Conservation (phyloP, 495 filamentous ascomycete species). For the Podospora conica region DNA sequence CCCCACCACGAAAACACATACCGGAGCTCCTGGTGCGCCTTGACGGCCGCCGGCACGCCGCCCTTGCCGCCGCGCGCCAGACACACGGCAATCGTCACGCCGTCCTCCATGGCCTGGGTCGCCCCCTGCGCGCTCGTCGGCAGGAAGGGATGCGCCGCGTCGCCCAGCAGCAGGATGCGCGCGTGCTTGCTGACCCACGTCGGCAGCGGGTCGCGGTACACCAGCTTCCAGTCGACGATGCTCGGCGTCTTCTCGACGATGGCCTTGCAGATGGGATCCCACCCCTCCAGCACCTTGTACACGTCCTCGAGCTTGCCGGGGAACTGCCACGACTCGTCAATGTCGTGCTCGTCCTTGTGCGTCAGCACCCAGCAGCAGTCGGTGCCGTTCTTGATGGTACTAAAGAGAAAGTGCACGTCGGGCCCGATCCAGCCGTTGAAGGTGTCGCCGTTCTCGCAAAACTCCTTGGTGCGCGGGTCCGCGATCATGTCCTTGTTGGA, state of each 20-base stretch:
- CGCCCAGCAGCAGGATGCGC: conserved; percentile 52
- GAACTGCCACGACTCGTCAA: conserved; percentile 56
- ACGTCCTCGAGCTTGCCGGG: conserved; percentile 54
- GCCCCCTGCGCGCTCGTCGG: conserved; percentile 59
- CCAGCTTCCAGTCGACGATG: conserved; percentile 61
- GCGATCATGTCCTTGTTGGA: conserved; percentile 53
- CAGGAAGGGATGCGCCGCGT: conserved; percentile 60
- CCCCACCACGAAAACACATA: conserved; percentile 5
- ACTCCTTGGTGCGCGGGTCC: conserved; percentile 53
- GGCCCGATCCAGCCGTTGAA: conserved; percentile 57
- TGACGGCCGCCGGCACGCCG: conserved; percentile 40
- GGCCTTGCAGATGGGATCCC: conserved; percentile 53
- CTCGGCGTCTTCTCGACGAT: conserved; percentile 57
- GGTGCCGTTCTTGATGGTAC: conserved; percentile 52
- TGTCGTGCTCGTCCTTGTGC: conserved; percentile 53
- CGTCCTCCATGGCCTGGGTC: conserved; percentile 61
- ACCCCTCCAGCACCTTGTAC: conserved; percentile 52
- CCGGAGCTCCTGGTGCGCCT: conserved; percentile 46
- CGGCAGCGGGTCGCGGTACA: conserved; percentile 58
- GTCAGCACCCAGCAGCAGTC: conserved; percentile 63
- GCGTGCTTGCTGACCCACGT: conserved; percentile 56
- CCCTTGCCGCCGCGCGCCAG: conserved; percentile 49
- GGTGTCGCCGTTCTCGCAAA: conserved; percentile 55
- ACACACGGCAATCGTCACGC: conserved; percentile 53
- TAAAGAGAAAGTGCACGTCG: conserved; percentile 55